Conservation (phyloP, 2,329 filamentous ascomycete genomes). For the Erysiphe neolycopersici region DNA sequence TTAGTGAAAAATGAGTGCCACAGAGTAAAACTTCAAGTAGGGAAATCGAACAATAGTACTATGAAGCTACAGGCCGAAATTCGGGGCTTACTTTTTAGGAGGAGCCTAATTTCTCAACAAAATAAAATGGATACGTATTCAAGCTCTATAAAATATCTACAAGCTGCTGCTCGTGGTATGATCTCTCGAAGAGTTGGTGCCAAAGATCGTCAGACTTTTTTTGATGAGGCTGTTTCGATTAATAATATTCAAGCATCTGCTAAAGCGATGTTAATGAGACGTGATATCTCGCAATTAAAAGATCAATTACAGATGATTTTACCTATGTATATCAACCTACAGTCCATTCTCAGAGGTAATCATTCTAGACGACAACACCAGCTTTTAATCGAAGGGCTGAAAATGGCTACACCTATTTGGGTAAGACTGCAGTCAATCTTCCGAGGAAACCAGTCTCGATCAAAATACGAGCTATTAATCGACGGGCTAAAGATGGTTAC, state of each 20-base stretch:
- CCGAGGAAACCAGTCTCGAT: too few relatives aligned
- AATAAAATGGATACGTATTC: conserved; percentile 25
- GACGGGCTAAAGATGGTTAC: too few relatives aligned
- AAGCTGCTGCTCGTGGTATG: conserved; percentile 38
- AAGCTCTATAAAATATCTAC: conserved; percentile 28
- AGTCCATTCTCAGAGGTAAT: conserved; percentile 39
- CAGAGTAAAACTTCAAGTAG: conserved; percentile 28
- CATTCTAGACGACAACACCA: conserved; percentile 21
- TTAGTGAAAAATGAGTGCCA: conserved; percentile 18
- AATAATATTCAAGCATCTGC: conserved; percentile 46
- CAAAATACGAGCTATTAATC: too few relatives aligned
- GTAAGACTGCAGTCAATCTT: too few relatives aligned
- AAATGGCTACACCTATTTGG: too few relatives aligned
- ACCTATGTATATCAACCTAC: conserved; percentile 34
- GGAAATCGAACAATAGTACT: conserved; percentile 33
- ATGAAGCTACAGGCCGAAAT: conserved; percentile 37
- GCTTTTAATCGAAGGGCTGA: too few relatives aligned
- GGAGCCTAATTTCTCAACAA: conserved; percentile 27
- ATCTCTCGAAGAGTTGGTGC: neutral
- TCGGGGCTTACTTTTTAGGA: conserved; percentile 38
- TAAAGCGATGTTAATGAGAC: conserved; percentile 50
- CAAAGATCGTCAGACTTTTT: neutral
- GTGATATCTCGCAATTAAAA: conserved; percentile 32
- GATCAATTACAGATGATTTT: conserved; percentile 27
- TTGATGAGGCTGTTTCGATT: neutral